Percentiles rank a stretch among this genome's conserved stretches.
phyloP scores from a whole-genome alignment of 208 protist species.

The Leishmania major region DNA sequence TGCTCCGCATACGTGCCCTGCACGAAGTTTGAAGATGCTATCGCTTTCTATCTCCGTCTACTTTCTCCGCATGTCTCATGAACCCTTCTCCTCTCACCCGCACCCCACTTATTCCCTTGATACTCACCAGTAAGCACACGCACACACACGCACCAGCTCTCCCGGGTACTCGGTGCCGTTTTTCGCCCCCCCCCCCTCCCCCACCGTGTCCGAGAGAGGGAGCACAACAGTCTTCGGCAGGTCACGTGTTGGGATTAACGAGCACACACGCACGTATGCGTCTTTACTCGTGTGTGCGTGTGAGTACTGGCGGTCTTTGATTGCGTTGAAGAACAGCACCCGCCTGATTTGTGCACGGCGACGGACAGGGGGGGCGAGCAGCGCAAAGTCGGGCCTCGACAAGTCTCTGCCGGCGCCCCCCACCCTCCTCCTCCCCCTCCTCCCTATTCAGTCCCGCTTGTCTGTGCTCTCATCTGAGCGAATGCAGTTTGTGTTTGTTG shows the following conservation, averaged over 20 bases:
- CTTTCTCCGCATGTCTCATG: neutral
- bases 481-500: conserved; percentile 37
- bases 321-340: neutral
- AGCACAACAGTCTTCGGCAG: neutral
- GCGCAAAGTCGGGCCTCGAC: neutral
- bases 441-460: neutral
- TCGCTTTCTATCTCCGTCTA: neutral
- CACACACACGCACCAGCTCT: neutral
- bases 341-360: neutral
- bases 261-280: neutral
- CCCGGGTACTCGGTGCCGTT: neutral
- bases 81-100: neutral
- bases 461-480: neutral
- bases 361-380: neutral
- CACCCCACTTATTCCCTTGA: neutral
- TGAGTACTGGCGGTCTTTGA: neutral
- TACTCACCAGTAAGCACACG: neutral
- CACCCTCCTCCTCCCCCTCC: neutral
- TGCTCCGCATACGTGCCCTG: too few species aligned
- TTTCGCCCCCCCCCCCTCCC: neutral
- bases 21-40: neutral
- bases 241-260: neutral
- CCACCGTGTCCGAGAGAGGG: neutral
- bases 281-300: neutral
- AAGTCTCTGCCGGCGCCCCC: neutral